Base-by-base conservation (phyloP, 306 rosid species). In the Pterocarpus macrocarpus region DNA sequence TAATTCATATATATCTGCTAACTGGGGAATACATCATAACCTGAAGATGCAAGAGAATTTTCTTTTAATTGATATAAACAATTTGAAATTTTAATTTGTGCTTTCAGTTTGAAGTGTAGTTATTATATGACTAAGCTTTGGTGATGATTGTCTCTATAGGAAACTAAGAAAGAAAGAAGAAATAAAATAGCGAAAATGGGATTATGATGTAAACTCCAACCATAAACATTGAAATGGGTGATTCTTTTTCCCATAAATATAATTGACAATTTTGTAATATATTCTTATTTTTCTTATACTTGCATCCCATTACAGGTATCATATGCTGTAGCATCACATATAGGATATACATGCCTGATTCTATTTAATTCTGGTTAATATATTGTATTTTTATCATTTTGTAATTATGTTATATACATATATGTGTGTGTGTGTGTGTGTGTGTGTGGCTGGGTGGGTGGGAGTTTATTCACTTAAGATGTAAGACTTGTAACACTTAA, bases 301-400 rank as follows among this genome's bases (percentile, higher is more conserved):
- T 73, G 78, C 65, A 30, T 67, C 47, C 12, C 69, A 52, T 71
- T 63, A 5, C 6, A 61, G 66, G 50, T 71, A n/a, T 47, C 69
- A 74, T 86, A 75, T 11, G 38, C 22, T 79, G 47, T 34, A 62
- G 53, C 10, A 5, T 34, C 59, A 67, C 61, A 70, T 65, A 41
- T 22, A 50, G 39, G 43, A 49, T 17, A 71, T 38, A 13, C 49
- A 57, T 63, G 47, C 69, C 66, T 55, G 17, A 59, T 68, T 76
- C 59, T 76, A 22, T 22, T 22, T 22, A 22, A 22, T 22, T 22
- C 28, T 22, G 28, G 28, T 22, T 22, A 22, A 22, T 22, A 22
- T 22, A 22, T 22, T 22, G 28, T 22, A 22, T 22, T 22, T 22
- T 22, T 22, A 22, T 22, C 28, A 22, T 22, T 22, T 22, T 22